Evolutionary conservation across 805 yeast genomes (phyloP).

Genomic region (Candida arabinofermentans): DNA sequence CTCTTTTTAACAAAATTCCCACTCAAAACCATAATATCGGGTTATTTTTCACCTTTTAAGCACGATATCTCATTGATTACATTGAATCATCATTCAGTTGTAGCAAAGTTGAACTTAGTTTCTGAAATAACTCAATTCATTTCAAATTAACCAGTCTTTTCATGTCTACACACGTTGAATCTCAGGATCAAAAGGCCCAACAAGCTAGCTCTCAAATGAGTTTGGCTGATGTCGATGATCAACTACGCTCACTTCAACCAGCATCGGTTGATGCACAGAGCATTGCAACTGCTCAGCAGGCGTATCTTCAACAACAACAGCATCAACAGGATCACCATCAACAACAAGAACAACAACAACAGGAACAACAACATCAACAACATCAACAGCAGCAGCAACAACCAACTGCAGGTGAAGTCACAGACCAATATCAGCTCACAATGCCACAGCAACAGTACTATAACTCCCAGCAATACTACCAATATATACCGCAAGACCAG

Average conservation of each 20-base stretch:
- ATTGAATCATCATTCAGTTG: too few relatives aligned
- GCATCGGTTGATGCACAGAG: not conserved
- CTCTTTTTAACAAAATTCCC: not conserved
- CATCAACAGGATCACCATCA: not conserved
- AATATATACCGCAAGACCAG: conserved; percentile 8
- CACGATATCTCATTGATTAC: too few relatives aligned
- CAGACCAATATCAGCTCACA: conserved; percentile 5
- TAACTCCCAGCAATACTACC: conserved; percentile 17
- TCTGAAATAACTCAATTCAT: too few relatives aligned
- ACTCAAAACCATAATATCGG: too few relatives aligned
- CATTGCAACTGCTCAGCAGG: not conserved
- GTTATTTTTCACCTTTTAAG: too few relatives aligned
- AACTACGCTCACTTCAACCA: conserved; percentile 19
- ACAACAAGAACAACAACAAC: conserved; percentile 4
- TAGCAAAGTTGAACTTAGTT: too few relatives aligned
- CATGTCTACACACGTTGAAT: not conserved
- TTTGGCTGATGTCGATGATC: conserved; percentile 24
- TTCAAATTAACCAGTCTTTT: not conserved
- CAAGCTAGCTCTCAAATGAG: conserved; percentile 12
- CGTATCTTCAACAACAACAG: not conserved
- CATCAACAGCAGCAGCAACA: conserved; percentile 6
- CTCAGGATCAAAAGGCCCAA: not conserved
- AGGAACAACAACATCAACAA: not conserved
- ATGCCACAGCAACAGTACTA: conserved; percentile 14
- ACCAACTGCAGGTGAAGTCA: conserved; percentile 4